Percentiles rank a stretch among this genome's conserved stretches.
These are phyloP conservation scores for Nemania serpens DNA, from an alignment of 2,329 filamentous ascomycete species.

Conservation along the genomic window DNA sequence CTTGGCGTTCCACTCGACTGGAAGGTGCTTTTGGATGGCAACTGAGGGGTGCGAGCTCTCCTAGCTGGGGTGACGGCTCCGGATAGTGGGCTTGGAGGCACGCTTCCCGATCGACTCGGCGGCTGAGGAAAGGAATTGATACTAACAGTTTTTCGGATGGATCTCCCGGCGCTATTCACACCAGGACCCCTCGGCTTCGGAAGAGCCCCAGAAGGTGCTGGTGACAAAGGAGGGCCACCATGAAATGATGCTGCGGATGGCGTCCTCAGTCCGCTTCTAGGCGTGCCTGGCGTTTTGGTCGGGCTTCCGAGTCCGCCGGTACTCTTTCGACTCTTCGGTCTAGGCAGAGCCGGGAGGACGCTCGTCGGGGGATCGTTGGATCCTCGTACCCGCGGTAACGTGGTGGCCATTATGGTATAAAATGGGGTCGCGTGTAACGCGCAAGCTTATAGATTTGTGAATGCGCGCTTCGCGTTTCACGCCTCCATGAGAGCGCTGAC, in stretches of 20 bases:
- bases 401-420: constrained; percentile 56
- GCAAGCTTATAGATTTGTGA: constrained; percentile 5
- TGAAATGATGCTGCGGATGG: constrained; percentile 60
- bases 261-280: constrained; percentile 62
- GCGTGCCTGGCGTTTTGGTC: constrained; percentile 51
- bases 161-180: constrained; percentile 66
- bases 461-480: constrained; percentile 15
- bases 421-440: constrained; percentile 19
- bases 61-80: constrained; percentile 50
- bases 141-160: constrained; percentile 84
- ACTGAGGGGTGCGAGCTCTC: constrained; percentile 57
- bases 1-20: constrained; percentile 66
- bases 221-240: constrained; percentile 52
- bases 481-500: constrained; percentile 23
- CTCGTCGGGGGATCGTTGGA: constrained; percentile 73
- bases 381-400: constrained; percentile 69
- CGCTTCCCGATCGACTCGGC: constrained; percentile 69
- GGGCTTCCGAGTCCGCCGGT: constrained; percentile 53
- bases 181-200: constrained; percentile 60
- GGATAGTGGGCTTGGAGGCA: constrained; percentile 65
- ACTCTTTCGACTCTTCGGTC: constrained; percentile 73
- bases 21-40: constrained; percentile 58
- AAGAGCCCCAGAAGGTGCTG: constrained; percentile 58
- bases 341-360: constrained; percentile 74
- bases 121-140: constrained; percentile 94